Conservation (phyloP, 768 basidiomycete genomes). For the Lentinula detonsa region DNA sequence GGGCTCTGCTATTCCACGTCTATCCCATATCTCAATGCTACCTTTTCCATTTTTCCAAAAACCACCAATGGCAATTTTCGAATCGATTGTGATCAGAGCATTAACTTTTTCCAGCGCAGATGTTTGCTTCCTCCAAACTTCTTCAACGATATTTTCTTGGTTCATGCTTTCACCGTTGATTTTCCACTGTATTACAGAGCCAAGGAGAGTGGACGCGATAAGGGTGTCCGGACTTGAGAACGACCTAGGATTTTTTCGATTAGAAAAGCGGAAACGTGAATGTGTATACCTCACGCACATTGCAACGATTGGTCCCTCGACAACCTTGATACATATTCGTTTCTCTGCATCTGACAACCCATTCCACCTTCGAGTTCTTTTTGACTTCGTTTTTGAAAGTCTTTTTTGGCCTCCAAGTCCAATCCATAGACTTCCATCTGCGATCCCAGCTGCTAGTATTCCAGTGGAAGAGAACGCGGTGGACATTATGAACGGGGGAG, state of each 20-base stretch:
- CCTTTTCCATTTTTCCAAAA: constrained; percentile 53
- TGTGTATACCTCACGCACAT: constrained; percentile 38
- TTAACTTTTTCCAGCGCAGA: constrained; percentile 57
- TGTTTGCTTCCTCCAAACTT: constrained; percentile 41
- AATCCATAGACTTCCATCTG: constrained; percentile 68
- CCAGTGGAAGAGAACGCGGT: constrained; percentile 54
- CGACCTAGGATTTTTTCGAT: constrained; percentile 26
- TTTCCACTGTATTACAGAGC: constrained; percentile 45
- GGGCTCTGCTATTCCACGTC: background rate
- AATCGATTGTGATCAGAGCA: constrained; percentile 42
- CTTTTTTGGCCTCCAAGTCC: constrained; percentile 59
- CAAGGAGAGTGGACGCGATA: constrained; percentile 56
- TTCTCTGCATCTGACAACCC: constrained; percentile 50
- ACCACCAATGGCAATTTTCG: constrained; percentile 55
- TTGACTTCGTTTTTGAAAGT: constrained; percentile 33
- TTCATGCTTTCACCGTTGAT: constrained; percentile 32
- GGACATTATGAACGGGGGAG: constrained; percentile 72
- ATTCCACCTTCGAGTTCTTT: constrained; percentile 63
- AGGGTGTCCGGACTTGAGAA: constrained; percentile 44
- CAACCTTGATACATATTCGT: constrained; percentile 37
- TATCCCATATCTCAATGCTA: constrained; percentile 56
- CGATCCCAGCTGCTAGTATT: constrained; percentile 63
- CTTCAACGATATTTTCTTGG: constrained; percentile 32
- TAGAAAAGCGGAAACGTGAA: background rate
- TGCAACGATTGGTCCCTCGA: constrained; percentile 70